These are phyloP conservation scores for Myochromella boudieri DNA, from an alignment of 768 basidiomycete genomes.

Conservation along the genomic window DNA sequence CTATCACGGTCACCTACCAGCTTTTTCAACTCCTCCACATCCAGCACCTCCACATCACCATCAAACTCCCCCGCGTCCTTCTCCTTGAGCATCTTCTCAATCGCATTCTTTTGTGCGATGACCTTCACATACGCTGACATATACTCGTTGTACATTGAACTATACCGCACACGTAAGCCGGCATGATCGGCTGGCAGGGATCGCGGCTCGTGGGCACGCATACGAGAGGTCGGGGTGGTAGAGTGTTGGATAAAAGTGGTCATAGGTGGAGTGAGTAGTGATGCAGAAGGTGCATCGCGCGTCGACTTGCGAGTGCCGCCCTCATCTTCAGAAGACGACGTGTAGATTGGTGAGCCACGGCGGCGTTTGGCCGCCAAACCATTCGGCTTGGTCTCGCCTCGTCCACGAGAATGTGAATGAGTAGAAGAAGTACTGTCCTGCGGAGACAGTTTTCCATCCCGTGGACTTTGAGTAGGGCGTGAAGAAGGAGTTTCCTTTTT, in stretches of 20 bases:
- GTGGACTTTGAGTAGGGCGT: background rate
- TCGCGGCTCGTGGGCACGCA: conserved; percentile 30
- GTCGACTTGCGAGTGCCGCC: conserved; percentile 32
- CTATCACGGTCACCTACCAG: conserved; percentile 44
- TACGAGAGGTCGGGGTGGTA: conserved; percentile 12
- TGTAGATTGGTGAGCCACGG: conserved; percentile 62
- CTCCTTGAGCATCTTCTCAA: conserved; percentile 49
- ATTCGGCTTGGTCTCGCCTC: conserved; percentile 17
- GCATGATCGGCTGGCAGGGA: conserved; percentile 49
- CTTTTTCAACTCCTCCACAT: conserved; percentile 48
- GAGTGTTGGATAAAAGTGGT: conserved; percentile 9
- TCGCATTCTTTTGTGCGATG: conserved; percentile 47
- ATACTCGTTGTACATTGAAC: conserved; percentile 51
- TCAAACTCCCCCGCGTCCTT: conserved; percentile 46
- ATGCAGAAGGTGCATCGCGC: conserved; percentile 6
- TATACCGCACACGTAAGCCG: conserved; percentile 53
- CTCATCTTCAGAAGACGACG: conserved; percentile 62
- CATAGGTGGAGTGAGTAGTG: conserved; percentile 28
- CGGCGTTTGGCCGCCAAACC: conserved; percentile 34
- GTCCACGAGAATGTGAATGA: conserved; percentile 13
- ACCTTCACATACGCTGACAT: conserved; percentile 45
- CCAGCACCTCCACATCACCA: conserved; percentile 53
- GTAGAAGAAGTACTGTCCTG: conserved; percentile 19
- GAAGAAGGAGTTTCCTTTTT: conserved; percentile 11
- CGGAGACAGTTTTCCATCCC: conserved; percentile 12